phyloP scores from a whole-genome alignment of 305 asterid genomes.

The Fraxinus baroniana region DNA sequence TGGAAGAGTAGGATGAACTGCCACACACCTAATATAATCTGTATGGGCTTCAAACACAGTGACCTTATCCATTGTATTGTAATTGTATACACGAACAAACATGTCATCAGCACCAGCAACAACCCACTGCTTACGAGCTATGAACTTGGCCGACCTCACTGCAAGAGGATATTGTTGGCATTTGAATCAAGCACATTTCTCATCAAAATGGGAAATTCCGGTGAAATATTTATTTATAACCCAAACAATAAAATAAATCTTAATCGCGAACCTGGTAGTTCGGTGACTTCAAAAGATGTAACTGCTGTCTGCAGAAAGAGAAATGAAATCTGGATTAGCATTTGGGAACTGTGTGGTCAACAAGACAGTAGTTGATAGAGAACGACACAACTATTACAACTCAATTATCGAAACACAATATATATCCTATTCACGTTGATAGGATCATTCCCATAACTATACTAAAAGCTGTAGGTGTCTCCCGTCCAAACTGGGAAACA shows the following conservation, averaged over 20 bases:
- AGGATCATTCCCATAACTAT: neutral
- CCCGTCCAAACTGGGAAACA: neutral
- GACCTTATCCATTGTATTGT: constrained; percentile 97
- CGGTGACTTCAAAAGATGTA: constrained; percentile 94
- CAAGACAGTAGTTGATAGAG: constrained; percentile 9
- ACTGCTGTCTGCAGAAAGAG: constrained; percentile 72
- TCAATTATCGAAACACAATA: neutral
- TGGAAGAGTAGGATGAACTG: constrained; percentile 95
- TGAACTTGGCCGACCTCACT: constrained; percentile 96
- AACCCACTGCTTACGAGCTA: constrained; percentile 96
- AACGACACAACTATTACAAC: neutral
- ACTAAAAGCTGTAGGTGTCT: neutral
- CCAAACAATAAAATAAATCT: constrained; percentile 20
- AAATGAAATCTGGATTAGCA: constrained; percentile 25
- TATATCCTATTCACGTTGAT: neutral
- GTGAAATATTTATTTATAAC: constrained; percentile 3
- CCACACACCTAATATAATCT: constrained; percentile 96
- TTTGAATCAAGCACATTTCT: constrained; percentile 23
- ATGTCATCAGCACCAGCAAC: constrained; percentile 99
- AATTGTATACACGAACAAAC: constrained; percentile 90
- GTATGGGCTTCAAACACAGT: constrained; percentile 95
- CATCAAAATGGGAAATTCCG: constrained; percentile 14
- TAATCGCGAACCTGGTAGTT: constrained; percentile 73
- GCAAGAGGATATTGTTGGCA: constrained; percentile 32
- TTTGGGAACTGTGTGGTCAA: constrained; percentile 5